phyloP scores from a whole-genome alignment of 2,329 filamentous ascomycete genomes.

The Penicillium expansum region DNA sequence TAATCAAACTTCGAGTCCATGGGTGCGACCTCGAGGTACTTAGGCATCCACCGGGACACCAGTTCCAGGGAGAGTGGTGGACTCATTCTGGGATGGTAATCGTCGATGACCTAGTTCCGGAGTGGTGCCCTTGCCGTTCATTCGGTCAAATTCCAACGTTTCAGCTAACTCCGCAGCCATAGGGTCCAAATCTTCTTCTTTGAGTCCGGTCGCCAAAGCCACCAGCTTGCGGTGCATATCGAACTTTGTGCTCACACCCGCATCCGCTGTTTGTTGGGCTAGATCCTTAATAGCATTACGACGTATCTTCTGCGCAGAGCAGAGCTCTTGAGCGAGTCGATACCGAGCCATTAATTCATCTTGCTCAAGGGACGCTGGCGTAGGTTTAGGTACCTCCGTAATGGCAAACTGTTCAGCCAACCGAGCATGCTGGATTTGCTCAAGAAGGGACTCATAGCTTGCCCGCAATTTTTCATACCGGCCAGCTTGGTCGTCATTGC shows the following conservation, averaged over 20 bases:
- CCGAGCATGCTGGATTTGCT: slow-evolving; percentile 42
- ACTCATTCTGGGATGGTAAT: slow-evolving; percentile 23
- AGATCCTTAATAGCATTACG: slow-evolving; percentile 41
- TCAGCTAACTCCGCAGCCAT: slow-evolving; percentile 48
- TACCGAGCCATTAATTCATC: slow-evolving; percentile 34
- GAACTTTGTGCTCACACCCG: slow-evolving; percentile 46
- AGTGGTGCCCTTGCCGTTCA: slow-evolving; percentile 37
- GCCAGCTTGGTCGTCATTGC: slow-evolving; percentile 36
- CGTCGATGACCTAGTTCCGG: slow-evolving; percentile 30
- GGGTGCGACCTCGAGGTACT: neutral
- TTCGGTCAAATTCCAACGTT: slow-evolving; percentile 45
- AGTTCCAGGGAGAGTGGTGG: slow-evolving; percentile 27
- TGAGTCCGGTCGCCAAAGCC: slow-evolving; percentile 46
- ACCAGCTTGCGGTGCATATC: slow-evolving; percentile 49
- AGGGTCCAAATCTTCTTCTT: slow-evolving; percentile 48
- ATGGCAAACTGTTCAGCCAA: slow-evolving; percentile 34
- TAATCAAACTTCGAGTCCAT: neutral
- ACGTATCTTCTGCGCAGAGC: slow-evolving; percentile 35
- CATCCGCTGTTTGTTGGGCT: slow-evolving; percentile 45
- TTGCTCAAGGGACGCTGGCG: slow-evolving; percentile 21
- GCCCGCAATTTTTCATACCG: slow-evolving; percentile 40
- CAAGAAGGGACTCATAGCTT: slow-evolving; percentile 44
- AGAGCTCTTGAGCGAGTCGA: slow-evolving; percentile 33
- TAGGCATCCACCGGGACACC: slow-evolving; percentile 36
- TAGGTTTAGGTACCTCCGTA: slow-evolving; percentile 13